Evolutionary conservation across 495 filamentous ascomycete genomes (phyloP), one percentile per base, ranked within the genome.

Genomic region (Neurospora intermedia): DNA sequence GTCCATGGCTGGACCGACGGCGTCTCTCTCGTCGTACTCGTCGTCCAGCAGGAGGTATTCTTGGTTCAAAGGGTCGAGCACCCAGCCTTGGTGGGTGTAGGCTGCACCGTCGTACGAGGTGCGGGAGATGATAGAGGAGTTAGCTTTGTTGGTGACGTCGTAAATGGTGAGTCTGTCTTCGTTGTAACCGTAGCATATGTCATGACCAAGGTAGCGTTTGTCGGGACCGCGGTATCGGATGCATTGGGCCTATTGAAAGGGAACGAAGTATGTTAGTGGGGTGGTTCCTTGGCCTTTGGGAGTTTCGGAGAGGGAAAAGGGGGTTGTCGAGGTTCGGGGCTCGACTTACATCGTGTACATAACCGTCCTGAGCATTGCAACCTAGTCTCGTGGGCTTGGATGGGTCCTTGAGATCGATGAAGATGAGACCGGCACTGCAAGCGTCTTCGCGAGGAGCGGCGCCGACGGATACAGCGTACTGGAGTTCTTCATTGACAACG

Each of bases 21-120:
- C 59, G 75, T 88, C 82, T 71, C 77, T 73, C 80, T 90, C 88
- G 76, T 90, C 88, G 75, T 85, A 83, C 77, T 90, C 88, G 78
- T 90, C 88, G 75, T 90, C 88, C 31, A 89, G 80, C 23, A 90
- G 81, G 11, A 90, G 84, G 77, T 82, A 89, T 70, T 85, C 77
- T 74, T 89, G 86, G 76, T 83, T 82, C 2, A 4, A 31, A 16
- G 84, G 74, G 74, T 89, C 85, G 16, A 88, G 81, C 0, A 90
- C 78, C 85, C 85, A 89, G 39, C 88, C 88, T 80, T 90, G 88
- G 80, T 90, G 88, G 2, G 87, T 88, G 80, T 90, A 90, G 15
- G 83, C 74, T 27, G 85, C 85, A 43, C 88, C 88, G 41, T 84
- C 82, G 77, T 90, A 90, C 13, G 83, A 80, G 4, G 86, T 89